Base-by-base conservation (phyloP, 805 yeast genomes). In the Zygosaccharomyces rouxii region DNA sequence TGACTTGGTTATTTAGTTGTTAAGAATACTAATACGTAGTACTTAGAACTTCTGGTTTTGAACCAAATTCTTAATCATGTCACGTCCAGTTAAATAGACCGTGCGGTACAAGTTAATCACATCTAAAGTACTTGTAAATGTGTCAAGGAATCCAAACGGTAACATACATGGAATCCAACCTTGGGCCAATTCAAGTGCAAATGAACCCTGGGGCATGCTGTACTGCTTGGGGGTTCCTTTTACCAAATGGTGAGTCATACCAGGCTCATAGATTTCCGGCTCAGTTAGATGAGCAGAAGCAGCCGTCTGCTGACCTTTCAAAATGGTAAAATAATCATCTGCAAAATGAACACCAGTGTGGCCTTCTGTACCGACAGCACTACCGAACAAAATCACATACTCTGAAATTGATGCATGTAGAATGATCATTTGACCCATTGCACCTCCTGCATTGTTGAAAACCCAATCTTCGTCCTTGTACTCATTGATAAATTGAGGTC, bases 91-190 rank as follows among this genome's bases (percentile, higher is more conserved):
- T 53, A 84, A 75, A 55, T 76, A 79, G 33, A 76, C 79, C 6
- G 98, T 94, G 63, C 79, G 77, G 51, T 66, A 69, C 51, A 92
- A 74, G 22, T 95, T 81, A 57, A 73, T 67, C 51, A 83, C 66
- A 66, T 94, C 99, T 58, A 90, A 68, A 13, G 98, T 94, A 37
- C 95, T 84, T 46, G 84, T 77, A 50, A 85, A 61, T 4, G 85
- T 79, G 64, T 89, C 96, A 43, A 87, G 71, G 70, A 92, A 81
- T 0, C 99, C 99, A 66, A 94, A 94, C 18, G 98, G 98, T 52
- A 94, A 76, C 99, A 94, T 94, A 38, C 92, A 84, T 30, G 99
- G 98, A 56, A 94, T 88, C 95, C 96, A 94, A 51, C 99, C 99
- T 72, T 92, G 98, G 6, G 99, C 99, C 61, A 92, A 76, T 67